Percentiles rank a stretch among this genome's conserved stretches.
Evolutionary conservation across 768 basidiomycete genomes (phyloP).

Genomic region (Epithele typhae): DNA sequence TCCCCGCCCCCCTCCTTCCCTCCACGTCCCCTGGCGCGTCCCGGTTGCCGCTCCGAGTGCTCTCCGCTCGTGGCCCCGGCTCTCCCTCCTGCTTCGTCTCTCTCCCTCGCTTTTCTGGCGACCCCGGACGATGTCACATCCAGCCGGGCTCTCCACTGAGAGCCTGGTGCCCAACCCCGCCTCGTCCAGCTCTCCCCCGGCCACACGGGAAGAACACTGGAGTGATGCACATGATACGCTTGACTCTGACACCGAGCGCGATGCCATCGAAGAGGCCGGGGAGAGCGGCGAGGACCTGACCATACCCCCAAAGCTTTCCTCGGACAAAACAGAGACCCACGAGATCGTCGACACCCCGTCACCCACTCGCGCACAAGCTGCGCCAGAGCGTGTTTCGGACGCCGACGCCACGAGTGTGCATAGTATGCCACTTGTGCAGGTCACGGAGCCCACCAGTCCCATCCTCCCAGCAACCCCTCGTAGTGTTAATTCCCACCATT

Average conservation of each 20-base stretch:
- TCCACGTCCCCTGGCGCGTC: not conserved
- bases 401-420: slow-evolving; percentile 48
- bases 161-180: slow-evolving; percentile 19
- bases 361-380: slow-evolving; percentile 25
- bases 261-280: slow-evolving; percentile 23
- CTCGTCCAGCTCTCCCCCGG: slow-evolving; percentile 15
- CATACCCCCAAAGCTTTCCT: slow-evolving; percentile 20
- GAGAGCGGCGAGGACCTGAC: slow-evolving; percentile 23
- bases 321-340: slow-evolving; percentile 20
- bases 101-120: slow-evolving; percentile 1
- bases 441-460: slow-evolving; percentile 36
- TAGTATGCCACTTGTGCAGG: slow-evolving; percentile 54
- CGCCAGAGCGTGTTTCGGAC: slow-evolving; percentile 38
- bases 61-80: not conserved
- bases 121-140: slow-evolving; percentile 18
- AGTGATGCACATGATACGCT: slow-evolving; percentile 34
- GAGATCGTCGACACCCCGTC: slow-evolving; percentile 34
- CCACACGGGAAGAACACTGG: slow-evolving; percentile 32
- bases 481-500: slow-evolving; percentile 28
- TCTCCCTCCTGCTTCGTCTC: not conserved
- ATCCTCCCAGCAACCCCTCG: slow-evolving; percentile 21
- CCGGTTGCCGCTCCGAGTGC: not conserved
- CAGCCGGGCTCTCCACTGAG: slow-evolving; percentile 25
- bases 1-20: not conserved
- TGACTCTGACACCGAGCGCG: slow-evolving; percentile 31